Base-by-base conservation (phyloP, 2,329 filamentous ascomycete genomes). In the Polychaeton citri region DNA sequence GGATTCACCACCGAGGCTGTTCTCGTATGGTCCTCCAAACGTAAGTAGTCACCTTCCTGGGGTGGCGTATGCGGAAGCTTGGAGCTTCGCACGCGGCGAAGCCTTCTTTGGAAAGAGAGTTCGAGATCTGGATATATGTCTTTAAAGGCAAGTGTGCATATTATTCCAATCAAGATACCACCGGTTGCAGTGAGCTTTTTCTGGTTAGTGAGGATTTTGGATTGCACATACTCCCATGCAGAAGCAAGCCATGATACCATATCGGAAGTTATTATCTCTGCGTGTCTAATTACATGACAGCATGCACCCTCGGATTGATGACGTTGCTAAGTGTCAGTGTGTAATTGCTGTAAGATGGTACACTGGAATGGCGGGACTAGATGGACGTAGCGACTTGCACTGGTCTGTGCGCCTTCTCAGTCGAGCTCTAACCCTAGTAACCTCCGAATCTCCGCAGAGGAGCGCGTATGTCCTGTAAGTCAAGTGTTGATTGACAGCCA, bases 101-200 rank as follows among this genome's bases (percentile, higher is more conserved):
- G 39, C 24, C 54, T 46, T 39, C 62, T 64, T 49, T 72, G 72
- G 49, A 76, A 82, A 15, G 74, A 69, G 16, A 66, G 60, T 55
- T 85, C 78, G 32, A 86, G 67, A 46, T 84, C 79, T 1, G 81
- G 77, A 49, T 86, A 87, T 24, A 87, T 58, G 53, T 88, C 81
- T 58, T 86, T 86, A 62, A 84, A 76, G 39, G 79, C 79, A 2
- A 90, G 61, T 0, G 84, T 85, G 38, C 87, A 58, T 35, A 85
- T 63, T 36, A 86, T 69, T 30, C 87, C 86, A 7, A 82, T 70
- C n/a, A 79, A 57, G 50, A 95, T 93, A 51, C 53, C 53, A 19
- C 52, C 53, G 6, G 49, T 50, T 3, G 48, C 48, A 6, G 53
- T 56, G 35, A 56, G 41, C 40, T 55, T 56, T 35, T 48, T 45